These are phyloP conservation scores for Epichloe elymi DNA, from an alignment of 2,329 filamentous ascomycete species.

Conservation along the genomic window DNA sequence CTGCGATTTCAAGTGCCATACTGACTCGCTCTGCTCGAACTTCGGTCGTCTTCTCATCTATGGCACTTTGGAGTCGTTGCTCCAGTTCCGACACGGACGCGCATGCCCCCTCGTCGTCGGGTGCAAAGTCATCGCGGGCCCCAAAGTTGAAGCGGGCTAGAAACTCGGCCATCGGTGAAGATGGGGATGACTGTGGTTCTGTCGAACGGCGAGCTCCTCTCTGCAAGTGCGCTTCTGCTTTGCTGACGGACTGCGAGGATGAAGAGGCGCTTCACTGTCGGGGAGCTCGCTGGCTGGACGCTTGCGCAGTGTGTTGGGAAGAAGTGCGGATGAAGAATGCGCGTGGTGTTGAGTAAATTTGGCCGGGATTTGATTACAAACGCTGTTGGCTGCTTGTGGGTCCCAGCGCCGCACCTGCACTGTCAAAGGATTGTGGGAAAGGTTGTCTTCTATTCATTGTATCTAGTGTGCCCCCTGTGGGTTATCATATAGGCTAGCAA, in stretches of 20 bases:
- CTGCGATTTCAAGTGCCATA: slow-evolving; percentile 32
- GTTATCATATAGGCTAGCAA: no score
- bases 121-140: slow-evolving; percentile 10
- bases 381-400: no score
- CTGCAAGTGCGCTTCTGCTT: not conserved
- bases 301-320: not conserved
- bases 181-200: not conserved
- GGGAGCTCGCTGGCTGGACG: not conserved
- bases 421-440: no score
- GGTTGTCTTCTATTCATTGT: no score
- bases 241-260: not conserved
- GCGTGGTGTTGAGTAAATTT: not conserved
- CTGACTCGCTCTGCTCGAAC: slow-evolving; percentile 38
- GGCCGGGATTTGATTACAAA: not conserved
- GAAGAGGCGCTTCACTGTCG: not conserved
- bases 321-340: not conserved
- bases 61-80: slow-evolving; percentile 25
- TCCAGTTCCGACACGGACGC: slow-evolving; percentile 32
- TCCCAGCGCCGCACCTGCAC: no score
- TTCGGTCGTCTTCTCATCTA: slow-evolving; percentile 30
- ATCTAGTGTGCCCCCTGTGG: no score
- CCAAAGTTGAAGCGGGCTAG: slow-evolving; percentile 23
- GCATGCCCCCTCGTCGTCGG: slow-evolving; percentile 14
- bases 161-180: slow-evolving; percentile 23
- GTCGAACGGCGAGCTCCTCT: not conserved